Base-by-base conservation (phyloP, 768 basidiomycete species). In the Boletus rubescentipes region DNA sequence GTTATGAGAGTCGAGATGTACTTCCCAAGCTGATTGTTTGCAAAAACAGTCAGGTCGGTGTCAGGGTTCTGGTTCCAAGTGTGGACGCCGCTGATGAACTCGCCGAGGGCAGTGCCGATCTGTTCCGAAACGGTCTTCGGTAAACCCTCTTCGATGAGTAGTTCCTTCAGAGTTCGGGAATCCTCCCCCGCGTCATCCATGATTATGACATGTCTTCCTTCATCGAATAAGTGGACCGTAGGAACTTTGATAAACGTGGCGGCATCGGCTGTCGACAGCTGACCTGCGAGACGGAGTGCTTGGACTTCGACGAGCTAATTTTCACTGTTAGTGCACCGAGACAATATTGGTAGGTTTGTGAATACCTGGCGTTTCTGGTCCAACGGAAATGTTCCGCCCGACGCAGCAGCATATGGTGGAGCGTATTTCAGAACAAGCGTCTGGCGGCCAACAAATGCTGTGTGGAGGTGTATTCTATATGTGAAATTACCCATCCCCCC, bases 361-460 rank as follows among this genome's bases (percentile, higher is more conserved):
- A 69, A 50, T 54, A 84, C 86, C 80, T 87, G 85, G 58, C 85
- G 74, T 34, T 75, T 72, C 15, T 81, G 57, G 1, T 71, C 66
- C n/a, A 82, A 55, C n/a, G 71, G 57, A 63, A 72, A 39, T 30
- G 23, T 48, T 21, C 31, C 45, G 21, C 49, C 52, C 7, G 66
- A 61, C 20, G 31, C 18, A 48, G 70, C 75, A 62, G 70, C 65
- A 55, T 77, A 81, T 26, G 77, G 70, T 45, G 78, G 75, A 10
- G 76, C 76, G 67, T 87, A 82, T 67, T 89, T 88, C 39, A 87
- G 59, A 30, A 88, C 73, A 12, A 84, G 63, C 5, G 82, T 84
- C 46, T 63, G 53, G 5, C 61, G 68, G 0, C 78, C 81, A 35
- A 75, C 62, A 51, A 78, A 70, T 9, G 76, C 73, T 32, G 45